Evolutionary conservation across 2,329 filamentous ascomycete genomes (phyloP), one percentile per base, ranked within the genome.

Genomic region (Exserohilum turcica): DNA sequence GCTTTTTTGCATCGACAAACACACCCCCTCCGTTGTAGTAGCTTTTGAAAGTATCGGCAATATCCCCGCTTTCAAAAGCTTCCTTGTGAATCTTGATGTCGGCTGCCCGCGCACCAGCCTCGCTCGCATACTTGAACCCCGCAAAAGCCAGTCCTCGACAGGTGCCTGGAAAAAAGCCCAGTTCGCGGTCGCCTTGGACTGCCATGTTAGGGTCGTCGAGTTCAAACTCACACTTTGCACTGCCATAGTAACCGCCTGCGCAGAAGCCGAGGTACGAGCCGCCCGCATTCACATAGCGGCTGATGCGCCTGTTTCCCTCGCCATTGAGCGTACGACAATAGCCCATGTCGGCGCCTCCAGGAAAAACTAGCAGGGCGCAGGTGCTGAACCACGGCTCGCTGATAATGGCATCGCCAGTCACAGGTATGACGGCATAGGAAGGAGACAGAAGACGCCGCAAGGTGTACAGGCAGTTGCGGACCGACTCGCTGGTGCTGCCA

Each of bases 21-120:
- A 96, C 86, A 3, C 94, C 92, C 0, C 94, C 94, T 0, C 94
- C 94, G 64, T 99, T 99, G 74, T 93, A 97, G 71, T 99, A 99
- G 12, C 86, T 87, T 47, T 82, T 79, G 54, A 96, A 90, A 1
- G 80, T 78, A 1, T 85, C 81, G 0, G 87, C 83, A 1, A 88
- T 71, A 0, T 79, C 81, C 36, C 71, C 72, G 0, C 66, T 67
- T 0, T 76, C 73, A 54, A 95, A 84, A 0, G 80, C 78, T 2
- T 79, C 80, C 59, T 84, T 85, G 10, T 83, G 78, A 10, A 94
- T 85, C 46, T 80, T 82, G 39, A 97, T 64, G 52, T 83, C 80
- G 0, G 86, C 86, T 2, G 90, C 91, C 63, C 85, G 83, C 1
- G 94, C 91, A 1, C 94, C 94, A 39, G 79, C 85, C 76, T 99